Percentiles rank a stretch among this genome's conserved stretches.
Evolutionary conservation across 108 stramenopile genomes (phyloP).

Genomic region (Licmophora abbreviata): DNA sequence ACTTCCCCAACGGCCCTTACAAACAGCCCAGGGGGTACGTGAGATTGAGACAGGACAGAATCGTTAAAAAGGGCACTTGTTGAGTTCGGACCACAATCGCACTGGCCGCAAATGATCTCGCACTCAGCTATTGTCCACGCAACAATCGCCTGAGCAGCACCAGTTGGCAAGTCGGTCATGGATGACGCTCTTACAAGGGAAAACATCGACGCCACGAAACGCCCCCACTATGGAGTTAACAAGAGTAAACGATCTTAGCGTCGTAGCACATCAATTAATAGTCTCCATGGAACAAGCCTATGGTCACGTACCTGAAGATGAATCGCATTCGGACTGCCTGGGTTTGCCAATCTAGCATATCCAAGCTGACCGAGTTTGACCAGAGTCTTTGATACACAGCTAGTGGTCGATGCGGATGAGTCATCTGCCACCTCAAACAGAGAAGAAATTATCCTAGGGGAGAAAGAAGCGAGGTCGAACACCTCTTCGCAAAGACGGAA

Average conservation of each 20-base stretch:
- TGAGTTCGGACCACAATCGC: slow-evolving; percentile 29
- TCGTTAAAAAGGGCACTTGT: slow-evolving; percentile 52
- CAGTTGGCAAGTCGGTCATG: slow-evolving; percentile 26
- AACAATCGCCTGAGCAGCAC: slow-evolving; percentile 15
- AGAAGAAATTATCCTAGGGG: slow-evolving; percentile 25
- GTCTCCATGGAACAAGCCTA: too few species aligned
- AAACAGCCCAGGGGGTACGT: slow-evolving; percentile 53
- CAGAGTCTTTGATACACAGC: too few species aligned
- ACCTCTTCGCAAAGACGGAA: slow-evolving; percentile 44
- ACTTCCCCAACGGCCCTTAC: slow-evolving; percentile 25
- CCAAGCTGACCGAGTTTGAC: too few species aligned
- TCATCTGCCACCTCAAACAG: slow-evolving; percentile 8
- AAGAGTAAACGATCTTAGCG: too few species aligned
- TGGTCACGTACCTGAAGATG: too few species aligned
- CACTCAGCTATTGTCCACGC: slow-evolving; percentile 53
- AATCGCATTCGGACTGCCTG: too few species aligned
- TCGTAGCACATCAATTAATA: too few species aligned
- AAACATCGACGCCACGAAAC: slow-evolving; percentile 52
- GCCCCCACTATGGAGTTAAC: too few species aligned
- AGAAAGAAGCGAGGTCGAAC: slow-evolving; percentile 60
- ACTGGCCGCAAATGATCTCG: slow-evolving; percentile 35
- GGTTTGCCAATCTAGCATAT: too few species aligned
- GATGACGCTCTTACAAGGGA: slow-evolving; percentile 28
- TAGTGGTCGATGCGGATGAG: neutral
- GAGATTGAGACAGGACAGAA: slow-evolving; percentile 52